phyloP scores from a whole-genome alignment of 225 moss, liverwort and hornwort species.

The Rhytidiadelphus loreus region DNA sequence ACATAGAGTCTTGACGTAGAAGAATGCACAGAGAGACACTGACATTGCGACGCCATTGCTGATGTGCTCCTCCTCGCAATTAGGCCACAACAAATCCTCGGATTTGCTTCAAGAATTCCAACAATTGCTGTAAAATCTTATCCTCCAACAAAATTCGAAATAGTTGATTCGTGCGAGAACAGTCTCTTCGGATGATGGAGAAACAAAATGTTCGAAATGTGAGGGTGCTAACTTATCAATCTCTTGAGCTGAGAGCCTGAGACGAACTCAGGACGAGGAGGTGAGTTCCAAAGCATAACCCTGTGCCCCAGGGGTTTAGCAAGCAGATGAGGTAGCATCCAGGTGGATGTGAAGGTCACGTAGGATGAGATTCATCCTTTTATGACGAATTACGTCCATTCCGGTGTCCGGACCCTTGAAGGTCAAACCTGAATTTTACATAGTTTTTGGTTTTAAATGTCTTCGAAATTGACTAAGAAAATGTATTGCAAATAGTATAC shows the following conservation, averaged over 20 bases:
- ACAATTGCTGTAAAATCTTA: not conserved
- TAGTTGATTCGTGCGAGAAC: not conserved
- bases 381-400: not conserved
- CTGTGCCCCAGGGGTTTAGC: not conserved
- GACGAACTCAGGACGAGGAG: not conserved
- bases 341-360: not conserved
- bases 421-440: no score
- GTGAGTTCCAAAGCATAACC: not conserved
- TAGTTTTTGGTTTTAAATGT: no score
- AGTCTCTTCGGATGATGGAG: not conserved
- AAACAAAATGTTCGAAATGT: not conserved
- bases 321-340: not conserved
- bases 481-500: no score
- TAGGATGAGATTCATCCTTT: not conserved
- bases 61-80: not conserved
- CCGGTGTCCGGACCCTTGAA: not conserved
- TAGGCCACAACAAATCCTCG: not conserved
- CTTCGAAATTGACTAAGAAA: no score
- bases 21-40: slow-evolving; percentile 6
- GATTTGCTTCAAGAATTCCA: not conserved
- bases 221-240: not conserved
- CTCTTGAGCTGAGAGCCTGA: not conserved
- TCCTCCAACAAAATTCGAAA: not conserved
- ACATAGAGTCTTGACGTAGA: not conserved
- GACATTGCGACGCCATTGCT: slow-evolving; percentile 26